Percentiles rank a stretch among this genome's conserved stretches.
These are phyloP conservation scores for Ambrosiella cleistominuta DNA, from an alignment of 2,329 filamentous ascomycete species.

Conservation along the genomic window DNA sequence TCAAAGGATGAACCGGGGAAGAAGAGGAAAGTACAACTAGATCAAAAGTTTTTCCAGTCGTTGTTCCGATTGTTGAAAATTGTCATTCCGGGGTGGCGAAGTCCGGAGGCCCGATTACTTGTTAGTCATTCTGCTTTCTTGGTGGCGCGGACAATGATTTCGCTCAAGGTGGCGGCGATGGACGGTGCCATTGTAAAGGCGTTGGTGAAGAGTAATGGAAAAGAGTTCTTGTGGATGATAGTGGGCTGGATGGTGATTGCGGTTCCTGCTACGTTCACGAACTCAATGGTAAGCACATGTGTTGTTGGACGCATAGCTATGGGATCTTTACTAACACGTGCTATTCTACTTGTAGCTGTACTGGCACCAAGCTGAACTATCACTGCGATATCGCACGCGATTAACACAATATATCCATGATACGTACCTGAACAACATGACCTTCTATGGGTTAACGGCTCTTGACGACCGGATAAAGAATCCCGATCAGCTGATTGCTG, in stretches of 20 bases:
- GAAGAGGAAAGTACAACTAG: slow-evolving; percentile 70
- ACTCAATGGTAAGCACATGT: slow-evolving; percentile 63
- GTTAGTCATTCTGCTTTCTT: slow-evolving; percentile 88
- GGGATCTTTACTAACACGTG: background rate
- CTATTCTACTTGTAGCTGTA: slow-evolving; percentile 48
- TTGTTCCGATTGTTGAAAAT: slow-evolving; percentile 65
- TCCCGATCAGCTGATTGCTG: slow-evolving; percentile 89
- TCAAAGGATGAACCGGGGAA: slow-evolving; percentile 22
- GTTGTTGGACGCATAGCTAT: background rate
- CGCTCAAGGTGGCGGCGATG: slow-evolving; percentile 87
- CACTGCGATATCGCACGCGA: slow-evolving; percentile 78
- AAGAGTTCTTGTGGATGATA: slow-evolving; percentile 72
- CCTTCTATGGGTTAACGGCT: slow-evolving; percentile 89
- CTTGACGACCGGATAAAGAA: slow-evolving; percentile 97
- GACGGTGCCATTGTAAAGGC: slow-evolving; percentile 87
- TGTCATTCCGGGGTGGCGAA: slow-evolving; percentile 77
- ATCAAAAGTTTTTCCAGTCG: slow-evolving; percentile 63
- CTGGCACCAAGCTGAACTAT: slow-evolving; percentile 90
- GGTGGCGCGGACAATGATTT: slow-evolving; percentile 77
- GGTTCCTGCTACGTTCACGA: slow-evolving; percentile 90
- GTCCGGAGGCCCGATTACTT: slow-evolving; percentile 71
- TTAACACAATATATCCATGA: slow-evolving; percentile 92
- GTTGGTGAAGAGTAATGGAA: slow-evolving; percentile 76
- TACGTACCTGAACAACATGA: slow-evolving; percentile 91
- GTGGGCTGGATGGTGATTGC: slow-evolving; percentile 99